Conservation (phyloP, 768 basidiomycete species). For the Pleurotus cornucopiae region DNA sequence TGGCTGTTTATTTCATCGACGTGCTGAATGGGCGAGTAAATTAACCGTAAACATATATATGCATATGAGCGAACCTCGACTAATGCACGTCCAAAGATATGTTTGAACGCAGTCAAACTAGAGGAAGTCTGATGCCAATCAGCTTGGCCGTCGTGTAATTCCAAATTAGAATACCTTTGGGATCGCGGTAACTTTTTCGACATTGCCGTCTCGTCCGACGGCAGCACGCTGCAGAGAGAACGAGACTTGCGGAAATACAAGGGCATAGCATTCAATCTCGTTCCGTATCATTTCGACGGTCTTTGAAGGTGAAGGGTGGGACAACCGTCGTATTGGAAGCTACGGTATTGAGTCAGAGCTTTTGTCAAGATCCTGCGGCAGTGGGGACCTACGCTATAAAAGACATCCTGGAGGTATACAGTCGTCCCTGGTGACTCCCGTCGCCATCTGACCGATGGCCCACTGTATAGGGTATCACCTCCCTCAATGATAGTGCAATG, state of each 20-base stretch:
- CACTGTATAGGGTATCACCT: slow-evolving; percentile 62
- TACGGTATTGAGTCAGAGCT: slow-evolving; percentile 22
- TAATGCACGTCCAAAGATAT: slow-evolving; percentile 69
- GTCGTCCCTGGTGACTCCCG: slow-evolving; percentile 74
- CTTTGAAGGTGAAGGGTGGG: slow-evolving; percentile 56
- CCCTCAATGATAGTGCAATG: slow-evolving; percentile 36
- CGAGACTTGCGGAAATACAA: slow-evolving; percentile 66
- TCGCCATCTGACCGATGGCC: slow-evolving; percentile 72
- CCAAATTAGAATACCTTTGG: slow-evolving; percentile 47
- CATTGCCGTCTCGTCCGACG: slow-evolving; percentile 26
- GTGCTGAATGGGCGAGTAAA: slow-evolving; percentile 38
- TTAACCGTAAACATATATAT: not conserved
- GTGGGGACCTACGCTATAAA: slow-evolving; percentile 66
- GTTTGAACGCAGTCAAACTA: slow-evolving; percentile 62
- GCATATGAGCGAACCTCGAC: slow-evolving; percentile 47
- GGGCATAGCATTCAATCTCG: slow-evolving; percentile 68
- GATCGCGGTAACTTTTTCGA: slow-evolving; percentile 48
- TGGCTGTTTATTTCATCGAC: slow-evolving; percentile 57
- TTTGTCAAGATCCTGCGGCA: slow-evolving; percentile 1
- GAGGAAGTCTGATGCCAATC: slow-evolving; percentile 50
- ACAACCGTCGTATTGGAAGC: slow-evolving; percentile 78
- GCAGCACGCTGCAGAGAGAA: slow-evolving; percentile 64
- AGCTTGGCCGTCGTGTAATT: slow-evolving; percentile 10
- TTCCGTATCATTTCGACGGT: slow-evolving; percentile 66
- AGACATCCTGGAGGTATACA: slow-evolving; percentile 83